Conservation (phyloP, 805 yeast genomes). For the Suhomyces tanzawaensis region DNA sequence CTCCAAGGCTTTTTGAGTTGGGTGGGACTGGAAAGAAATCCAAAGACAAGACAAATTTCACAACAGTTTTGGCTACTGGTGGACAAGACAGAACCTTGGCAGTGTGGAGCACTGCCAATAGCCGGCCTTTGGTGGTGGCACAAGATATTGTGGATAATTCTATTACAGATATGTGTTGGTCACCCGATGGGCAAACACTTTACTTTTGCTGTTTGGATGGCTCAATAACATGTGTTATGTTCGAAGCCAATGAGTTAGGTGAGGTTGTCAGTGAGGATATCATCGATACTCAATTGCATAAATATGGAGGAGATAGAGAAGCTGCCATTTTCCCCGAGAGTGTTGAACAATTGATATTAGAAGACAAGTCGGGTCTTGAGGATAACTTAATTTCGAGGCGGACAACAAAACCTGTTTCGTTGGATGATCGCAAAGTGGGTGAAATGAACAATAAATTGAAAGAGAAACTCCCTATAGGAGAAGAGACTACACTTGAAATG, state of each 20-base stretch:
- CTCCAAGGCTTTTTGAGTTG: conserved; percentile 63
- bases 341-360: conserved; percentile 70
- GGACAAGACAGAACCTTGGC: conserved; percentile 92
- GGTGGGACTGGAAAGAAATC: conserved; percentile 12
- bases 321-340: conserved; percentile 84
- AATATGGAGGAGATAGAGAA: conserved; percentile 88
- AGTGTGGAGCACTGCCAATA: conserved; percentile 77
- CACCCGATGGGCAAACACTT: conserved; percentile 72
- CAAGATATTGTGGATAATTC: conserved; percentile 72
- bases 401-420: conserved; percentile 8
- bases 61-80: conserved; percentile 87
- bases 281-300: conserved; percentile 65
- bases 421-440: conserved; percentile 13
- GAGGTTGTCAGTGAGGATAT: conserved; percentile 58
- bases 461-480: neutral
- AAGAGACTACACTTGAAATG: neutral
- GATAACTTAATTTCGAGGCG: conserved; percentile 5
- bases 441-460: neutral
- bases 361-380: conserved; percentile 49
- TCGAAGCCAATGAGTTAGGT: conserved; percentile 66
- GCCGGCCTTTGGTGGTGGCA: conserved; percentile 79
- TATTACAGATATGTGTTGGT: conserved; percentile 88
- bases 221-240: conserved; percentile 62
- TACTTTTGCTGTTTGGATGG: conserved; percentile 85
- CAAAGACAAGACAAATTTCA: conserved; percentile 30